phyloP scores from a whole-genome alignment of 345 rosid species.

The Brassica cretica region DNA sequence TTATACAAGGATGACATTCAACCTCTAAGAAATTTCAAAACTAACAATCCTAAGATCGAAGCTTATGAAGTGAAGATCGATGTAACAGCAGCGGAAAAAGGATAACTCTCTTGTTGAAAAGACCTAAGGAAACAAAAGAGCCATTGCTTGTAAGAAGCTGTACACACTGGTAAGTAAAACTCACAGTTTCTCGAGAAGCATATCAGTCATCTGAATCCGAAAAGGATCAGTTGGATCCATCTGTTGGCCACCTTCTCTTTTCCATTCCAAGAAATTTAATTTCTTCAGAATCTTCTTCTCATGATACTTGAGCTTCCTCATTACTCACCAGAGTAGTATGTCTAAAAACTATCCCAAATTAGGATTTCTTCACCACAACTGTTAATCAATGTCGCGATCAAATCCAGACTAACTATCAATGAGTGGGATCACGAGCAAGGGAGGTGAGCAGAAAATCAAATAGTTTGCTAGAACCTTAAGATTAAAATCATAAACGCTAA shows the following conservation, averaged over 20 bases:
- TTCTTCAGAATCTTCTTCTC: conserved; percentile 80
- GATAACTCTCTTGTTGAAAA: neutral
- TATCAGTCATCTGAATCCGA: conserved; percentile 83
- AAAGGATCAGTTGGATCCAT: conserved; percentile 79
- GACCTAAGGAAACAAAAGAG: too few relatives aligned
- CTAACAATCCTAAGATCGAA: too few relatives aligned
- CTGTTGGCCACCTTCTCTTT: conserved; percentile 81
- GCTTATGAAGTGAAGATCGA: neutral
- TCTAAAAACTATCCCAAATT: neutral
- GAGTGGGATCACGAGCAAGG: neutral
- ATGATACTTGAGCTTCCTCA: conserved; percentile 71
- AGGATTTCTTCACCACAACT: neutral
- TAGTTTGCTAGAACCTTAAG: neutral
- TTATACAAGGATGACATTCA: neutral
- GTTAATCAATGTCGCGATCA: neutral
- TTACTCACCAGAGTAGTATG: conserved; percentile 1
- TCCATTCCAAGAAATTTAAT: conserved; percentile 77
- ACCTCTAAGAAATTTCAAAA: neutral
- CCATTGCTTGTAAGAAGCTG: neutral
- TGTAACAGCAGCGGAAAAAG: neutral
- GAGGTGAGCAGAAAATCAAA: neutral
- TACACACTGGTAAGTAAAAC: conserved; percentile 12
- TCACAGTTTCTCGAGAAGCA: conserved; percentile 84
- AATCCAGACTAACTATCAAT: too few relatives aligned
- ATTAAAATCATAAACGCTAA: neutral